Conservation (phyloP, 2,329 filamentous ascomycete species). For the Diaporthe capsici region DNA sequence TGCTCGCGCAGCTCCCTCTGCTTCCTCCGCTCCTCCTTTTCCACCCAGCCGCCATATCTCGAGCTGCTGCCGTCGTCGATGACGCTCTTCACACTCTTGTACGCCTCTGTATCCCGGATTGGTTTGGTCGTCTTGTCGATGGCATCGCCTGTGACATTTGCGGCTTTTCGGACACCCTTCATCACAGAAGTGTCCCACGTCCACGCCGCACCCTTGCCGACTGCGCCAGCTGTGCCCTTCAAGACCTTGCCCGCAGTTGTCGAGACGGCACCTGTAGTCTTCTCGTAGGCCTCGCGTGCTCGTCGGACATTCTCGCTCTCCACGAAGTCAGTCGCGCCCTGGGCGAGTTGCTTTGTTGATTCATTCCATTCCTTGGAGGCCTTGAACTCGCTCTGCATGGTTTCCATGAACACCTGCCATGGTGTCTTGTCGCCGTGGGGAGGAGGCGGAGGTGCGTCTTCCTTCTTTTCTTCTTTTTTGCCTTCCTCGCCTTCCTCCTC, state of each 20-base stretch:
- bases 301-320: conserved; percentile 93
- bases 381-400: conserved; percentile 93
- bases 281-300: conserved; percentile 88
- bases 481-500: conserved; percentile 63
- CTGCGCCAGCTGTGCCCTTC: conserved; percentile 86
- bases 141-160: conserved; percentile 86
- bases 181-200: conserved; percentile 97
- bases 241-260: conserved; percentile 84
- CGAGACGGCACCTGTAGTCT: conserved; percentile 86
- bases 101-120: conserved; percentile 93
- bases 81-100: conserved; percentile 93
- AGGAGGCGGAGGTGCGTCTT: conserved; percentile 86
- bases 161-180: conserved; percentile 89
- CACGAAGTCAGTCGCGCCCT: conserved; percentile 89
- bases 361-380: conserved; percentile 99
- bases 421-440: conserved; percentile 98
- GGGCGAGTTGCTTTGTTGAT: conserved; percentile 93
- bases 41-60: conserved; percentile 94
- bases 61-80: conserved; percentile 98
- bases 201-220: conserved; percentile 94
- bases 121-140: conserved; percentile 96
- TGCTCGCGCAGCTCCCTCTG: conserved; percentile 82
- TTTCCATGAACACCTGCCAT: conserved; percentile 99
- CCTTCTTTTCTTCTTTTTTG: conserved; percentile 72
- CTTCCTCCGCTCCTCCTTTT: conserved; percentile 92